Base-by-base conservation (phyloP, 169 alveolate genomes). In the Cryptosporidium baileyi region DNA sequence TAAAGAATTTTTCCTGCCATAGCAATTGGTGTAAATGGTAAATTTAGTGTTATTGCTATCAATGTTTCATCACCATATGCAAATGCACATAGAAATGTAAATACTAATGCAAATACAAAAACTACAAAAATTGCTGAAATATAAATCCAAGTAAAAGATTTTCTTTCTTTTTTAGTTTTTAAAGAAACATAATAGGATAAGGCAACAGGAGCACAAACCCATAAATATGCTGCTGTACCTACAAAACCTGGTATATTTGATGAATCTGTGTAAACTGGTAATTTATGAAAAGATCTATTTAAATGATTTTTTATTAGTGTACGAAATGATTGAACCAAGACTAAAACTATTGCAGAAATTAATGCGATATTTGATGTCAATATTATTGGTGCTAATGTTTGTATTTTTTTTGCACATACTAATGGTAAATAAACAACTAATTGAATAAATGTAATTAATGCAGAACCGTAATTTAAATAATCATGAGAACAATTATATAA, bases 181-280 rank as follows among this genome's bases (percentile, higher is more conserved):
- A 74, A 26, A 15, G 85, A 74, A 74, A 22, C 32, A 28, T 74
- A 74, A 11, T 74, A 74, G 17, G 85, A 74, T 36, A 74, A 60
- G 0, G 67, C 43, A 51, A 74, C 85, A 30, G 85, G 85, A 54
- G 85, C 85, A 24, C 85, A 74, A 5, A 74, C 85, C 85, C 85
- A 74, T 57, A 74, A 74, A 57, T 54, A 74, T 54, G 85, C 85
- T 13, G 85, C 85, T 24, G 67, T 74, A 3, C 85, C 85, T n/a
- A 74, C 41, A 74, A 74, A 74, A 6, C 85, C 85, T 13, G 85
- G 74, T 36, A 57, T 36, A 30, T 52, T 54, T 19, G 36, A 24
- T 19, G 41, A 8, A 17, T 36, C 57, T 40, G 85, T 51, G 36
- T 36, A n/a, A 32, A 60, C 38, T 36, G 85, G 74, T 51, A 74